phyloP scores from a whole-genome alignment of 129 eudicot species.

The Smallanthus sonchifolius region DNA sequence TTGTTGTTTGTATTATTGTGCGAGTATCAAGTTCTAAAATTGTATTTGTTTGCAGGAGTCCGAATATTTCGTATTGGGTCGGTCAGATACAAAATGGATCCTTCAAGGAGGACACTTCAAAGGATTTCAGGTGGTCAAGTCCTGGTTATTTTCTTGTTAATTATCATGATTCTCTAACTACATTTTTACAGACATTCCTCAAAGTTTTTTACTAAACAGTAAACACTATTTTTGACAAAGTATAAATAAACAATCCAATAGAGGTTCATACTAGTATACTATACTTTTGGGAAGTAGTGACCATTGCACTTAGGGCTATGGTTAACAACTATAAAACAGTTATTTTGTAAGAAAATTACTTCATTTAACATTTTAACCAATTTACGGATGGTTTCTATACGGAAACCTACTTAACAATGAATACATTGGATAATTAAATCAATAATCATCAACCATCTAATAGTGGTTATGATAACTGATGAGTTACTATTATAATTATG shows the following conservation, averaged over 20 bases:
- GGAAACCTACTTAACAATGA: neutral
- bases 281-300: neutral
- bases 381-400: neutral
- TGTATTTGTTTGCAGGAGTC: slow-evolving; percentile 54
- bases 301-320: neutral
- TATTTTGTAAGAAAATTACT: neutral
- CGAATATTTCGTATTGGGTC: slow-evolving; percentile 81
- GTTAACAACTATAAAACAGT: neutral
- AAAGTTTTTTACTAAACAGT: neutral
- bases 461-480: neutral
- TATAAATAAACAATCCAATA: neutral
- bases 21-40: neutral
- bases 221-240: neutral
- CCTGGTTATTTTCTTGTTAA: slow-evolving; percentile 14
- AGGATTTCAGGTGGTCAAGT: slow-evolving; percentile 71
- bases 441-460: neutral
- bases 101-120: slow-evolving; percentile 76
- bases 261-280: neutral
- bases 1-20: neutral
- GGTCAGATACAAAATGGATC: slow-evolving; percentile 83
- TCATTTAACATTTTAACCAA: neutral
- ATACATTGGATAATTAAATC: neutral
- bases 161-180: slow-evolving; percentile 2
- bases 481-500: neutral
- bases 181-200: neutral